phyloP scores from a whole-genome alignment of 2,329 filamentous ascomycete genomes.

The Sclerotinia glacialis region DNA sequence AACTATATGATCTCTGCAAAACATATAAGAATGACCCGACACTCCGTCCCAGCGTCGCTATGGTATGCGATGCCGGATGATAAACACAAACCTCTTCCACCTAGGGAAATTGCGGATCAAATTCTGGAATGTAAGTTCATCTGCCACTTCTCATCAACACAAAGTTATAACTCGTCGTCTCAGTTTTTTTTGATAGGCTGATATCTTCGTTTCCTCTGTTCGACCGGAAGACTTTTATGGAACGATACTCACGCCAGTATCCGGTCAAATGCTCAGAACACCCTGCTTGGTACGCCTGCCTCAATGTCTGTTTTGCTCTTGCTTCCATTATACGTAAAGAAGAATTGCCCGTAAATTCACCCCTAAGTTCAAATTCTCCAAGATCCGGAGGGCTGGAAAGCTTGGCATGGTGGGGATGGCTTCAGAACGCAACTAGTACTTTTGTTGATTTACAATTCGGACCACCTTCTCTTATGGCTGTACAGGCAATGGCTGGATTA shows the following conservation, averaged over 20 bases:
- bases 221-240: slow-evolving; percentile 27
- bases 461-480: slow-evolving; percentile 29
- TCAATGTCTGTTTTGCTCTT: slow-evolving; percentile 31
- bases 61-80: slow-evolving; percentile 29
- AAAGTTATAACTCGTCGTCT: background rate
- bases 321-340: slow-evolving; percentile 24
- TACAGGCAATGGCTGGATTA: slow-evolving; percentile 30
- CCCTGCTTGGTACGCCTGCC: slow-evolving; percentile 33
- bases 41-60: slow-evolving; percentile 7
- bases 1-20: background rate
- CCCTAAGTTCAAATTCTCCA: background rate
- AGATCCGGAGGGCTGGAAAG: background rate
- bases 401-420: slow-evolving; percentile 7
- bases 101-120: slow-evolving; percentile 28
- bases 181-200: slow-evolving; percentile 17
- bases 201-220: slow-evolving; percentile 25
- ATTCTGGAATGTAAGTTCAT: slow-evolving; percentile 29
- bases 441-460: slow-evolving; percentile 31
- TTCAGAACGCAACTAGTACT: slow-evolving; percentile 29
- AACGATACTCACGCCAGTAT: slow-evolving; percentile 29
- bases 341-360: slow-evolving; percentile 18
- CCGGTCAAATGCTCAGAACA: slow-evolving; percentile 27
- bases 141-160: background rate
- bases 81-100: slow-evolving; percentile 27
- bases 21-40: background rate